phyloP scores from a whole-genome alignment of 139 green algal genomes.

The Closterium sp. region DNA sequence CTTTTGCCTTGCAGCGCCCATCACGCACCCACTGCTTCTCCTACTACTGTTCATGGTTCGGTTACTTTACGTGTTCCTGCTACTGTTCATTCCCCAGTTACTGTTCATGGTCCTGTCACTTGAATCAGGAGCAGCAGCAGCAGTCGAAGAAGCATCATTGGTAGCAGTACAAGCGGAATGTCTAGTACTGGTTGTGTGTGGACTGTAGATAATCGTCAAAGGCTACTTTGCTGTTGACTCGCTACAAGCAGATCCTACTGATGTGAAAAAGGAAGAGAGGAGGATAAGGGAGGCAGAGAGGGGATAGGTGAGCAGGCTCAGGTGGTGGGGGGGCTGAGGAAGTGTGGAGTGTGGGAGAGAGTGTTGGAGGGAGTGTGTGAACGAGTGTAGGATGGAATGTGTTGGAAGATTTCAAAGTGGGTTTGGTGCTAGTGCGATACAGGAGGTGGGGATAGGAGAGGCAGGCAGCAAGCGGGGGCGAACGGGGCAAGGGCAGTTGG shows the following conservation, averaged over 20 bases:
- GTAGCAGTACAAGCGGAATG: not conserved
- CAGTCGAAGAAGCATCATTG: not conserved
- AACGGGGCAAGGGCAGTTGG: not conserved
- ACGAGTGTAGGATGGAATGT: not conserved
- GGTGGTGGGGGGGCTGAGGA: not conserved
- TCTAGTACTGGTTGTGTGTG: not conserved
- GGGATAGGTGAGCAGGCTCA: conserved; percentile 1
- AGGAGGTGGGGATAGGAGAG: not conserved
- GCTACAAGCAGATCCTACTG: not conserved
- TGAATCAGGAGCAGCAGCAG: not conserved
- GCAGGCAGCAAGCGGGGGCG: not conserved
- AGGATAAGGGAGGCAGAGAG: not conserved
- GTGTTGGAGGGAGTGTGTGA: not conserved
- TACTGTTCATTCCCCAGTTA: too few relatives aligned
- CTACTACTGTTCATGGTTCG: not conserved
- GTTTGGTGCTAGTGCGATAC: not conserved
- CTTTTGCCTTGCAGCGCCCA: not conserved
- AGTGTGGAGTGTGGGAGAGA: not conserved
- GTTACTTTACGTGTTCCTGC: not conserved
- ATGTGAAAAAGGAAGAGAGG: conserved; percentile 18
- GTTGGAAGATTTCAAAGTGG: not conserved
- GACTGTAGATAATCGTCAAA: not conserved
- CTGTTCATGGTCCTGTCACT: not conserved
- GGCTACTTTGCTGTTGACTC: not conserved
- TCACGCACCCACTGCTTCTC: not conserved